Conservation (phyloP, 2,329 filamentous ascomycete genomes). For the Hypoxylon sp. region DNA sequence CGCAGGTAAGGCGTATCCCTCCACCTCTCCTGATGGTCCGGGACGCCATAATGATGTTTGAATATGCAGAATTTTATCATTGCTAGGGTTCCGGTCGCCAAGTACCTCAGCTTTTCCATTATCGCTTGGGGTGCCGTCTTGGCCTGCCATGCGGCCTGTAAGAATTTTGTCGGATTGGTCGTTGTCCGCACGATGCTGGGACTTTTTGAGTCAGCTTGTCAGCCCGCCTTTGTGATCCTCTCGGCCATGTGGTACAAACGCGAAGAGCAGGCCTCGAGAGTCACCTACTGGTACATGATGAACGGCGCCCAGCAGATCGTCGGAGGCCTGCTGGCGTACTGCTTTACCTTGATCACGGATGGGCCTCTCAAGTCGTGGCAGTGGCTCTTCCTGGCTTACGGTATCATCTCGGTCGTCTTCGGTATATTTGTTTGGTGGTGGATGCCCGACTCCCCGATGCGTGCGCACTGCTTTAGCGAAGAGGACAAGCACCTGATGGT, state of each 20-base stretch:
- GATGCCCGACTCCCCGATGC: constrained; percentile 76
- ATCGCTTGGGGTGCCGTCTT: constrained; percentile 69
- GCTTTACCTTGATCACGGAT: constrained; percentile 60
- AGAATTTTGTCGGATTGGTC: constrained; percentile 66
- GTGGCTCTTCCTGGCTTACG: constrained; percentile 72
- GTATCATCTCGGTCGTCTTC: constrained; percentile 68
- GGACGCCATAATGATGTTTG: neutral
- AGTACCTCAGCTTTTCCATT: constrained; percentile 71
- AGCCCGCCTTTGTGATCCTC: constrained; percentile 72
- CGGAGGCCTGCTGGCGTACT: constrained; percentile 74
- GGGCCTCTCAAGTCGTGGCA: constrained; percentile 71
- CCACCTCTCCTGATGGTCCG: neutral
- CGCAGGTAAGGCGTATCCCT: constrained; percentile 53
- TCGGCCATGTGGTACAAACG: constrained; percentile 76
- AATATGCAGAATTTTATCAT: constrained; percentile 57
- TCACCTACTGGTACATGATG: constrained; percentile 82
- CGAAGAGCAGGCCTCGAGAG: constrained; percentile 70
- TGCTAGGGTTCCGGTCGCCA: constrained; percentile 70
- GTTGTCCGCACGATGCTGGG: constrained; percentile 71
- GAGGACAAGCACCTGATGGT: constrained; percentile 70
- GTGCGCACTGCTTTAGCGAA: constrained; percentile 72
- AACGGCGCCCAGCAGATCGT: constrained; percentile 78
- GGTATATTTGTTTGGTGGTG: constrained; percentile 69
- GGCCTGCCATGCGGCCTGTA: constrained; percentile 67
- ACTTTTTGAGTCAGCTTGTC: constrained; percentile 74